A percentile compares a stretch with the other conserved stretches of the same genome.
Evolutionary conservation across 2,329 filamentous ascomycete species (phyloP).

Genomic region (Neonectria coccinea): DNA sequence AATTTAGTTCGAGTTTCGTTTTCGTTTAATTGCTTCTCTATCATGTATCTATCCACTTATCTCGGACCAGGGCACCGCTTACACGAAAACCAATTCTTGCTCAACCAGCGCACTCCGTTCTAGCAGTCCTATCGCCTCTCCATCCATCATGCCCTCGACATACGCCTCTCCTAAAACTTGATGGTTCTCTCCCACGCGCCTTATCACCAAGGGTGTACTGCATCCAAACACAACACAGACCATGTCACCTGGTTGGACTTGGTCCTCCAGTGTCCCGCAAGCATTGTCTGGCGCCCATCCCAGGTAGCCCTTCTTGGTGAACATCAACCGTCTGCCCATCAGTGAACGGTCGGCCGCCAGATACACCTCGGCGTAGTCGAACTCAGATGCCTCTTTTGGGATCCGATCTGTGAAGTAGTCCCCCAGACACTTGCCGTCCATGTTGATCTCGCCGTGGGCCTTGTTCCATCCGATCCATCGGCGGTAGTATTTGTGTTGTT

Average conservation of each 20-base stretch:
- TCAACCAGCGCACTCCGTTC: constrained; percentile 16
- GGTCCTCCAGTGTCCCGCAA: constrained; percentile 18
- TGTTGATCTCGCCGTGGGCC: constrained; percentile 14
- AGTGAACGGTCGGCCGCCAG: constrained; percentile 20
- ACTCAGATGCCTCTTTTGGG: constrained; percentile 18
- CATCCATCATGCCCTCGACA: constrained; percentile 29
- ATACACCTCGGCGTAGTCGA: constrained; percentile 28
- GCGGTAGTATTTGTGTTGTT: constrained; percentile 27
- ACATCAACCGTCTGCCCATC: constrained; percentile 27
- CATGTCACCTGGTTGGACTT: constrained; percentile 18
- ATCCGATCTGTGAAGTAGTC: constrained; percentile 24
- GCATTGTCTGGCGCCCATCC: constrained; percentile 30
- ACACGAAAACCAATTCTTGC: constrained; percentile 17
- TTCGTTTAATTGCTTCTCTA: not conserved
- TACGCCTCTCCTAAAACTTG: constrained; percentile 30
- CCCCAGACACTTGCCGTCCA: constrained; percentile 13
- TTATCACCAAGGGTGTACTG: constrained; percentile 25
- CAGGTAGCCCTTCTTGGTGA: constrained; percentile 23
- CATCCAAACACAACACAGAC: constrained; percentile 26
- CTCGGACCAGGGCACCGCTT: not conserved
- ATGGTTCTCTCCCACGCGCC: constrained; percentile 10
- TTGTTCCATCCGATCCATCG: constrained; percentile 23
- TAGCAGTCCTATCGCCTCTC: constrained; percentile 15
- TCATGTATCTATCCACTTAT: too few species aligned
- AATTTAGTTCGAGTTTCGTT: not conserved